Base-by-base conservation (phyloP, 805 yeast genomes). In the Soucietia sequanensis region DNA sequence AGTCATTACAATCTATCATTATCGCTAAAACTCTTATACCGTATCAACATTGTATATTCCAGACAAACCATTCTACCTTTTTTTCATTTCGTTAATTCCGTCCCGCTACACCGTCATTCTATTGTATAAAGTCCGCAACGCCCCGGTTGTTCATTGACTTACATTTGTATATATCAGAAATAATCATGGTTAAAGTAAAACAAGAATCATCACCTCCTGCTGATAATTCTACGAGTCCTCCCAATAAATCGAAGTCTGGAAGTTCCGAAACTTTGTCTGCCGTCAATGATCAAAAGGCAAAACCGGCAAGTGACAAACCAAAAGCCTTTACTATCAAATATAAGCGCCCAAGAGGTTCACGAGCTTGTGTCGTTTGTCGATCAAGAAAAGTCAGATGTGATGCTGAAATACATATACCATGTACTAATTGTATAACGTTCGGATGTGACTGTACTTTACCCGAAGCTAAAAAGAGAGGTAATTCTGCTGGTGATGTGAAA, bases 371-470 rank as follows among this genome's bases (percentile, higher is more conserved):
- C 26, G 83, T 84, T n/a, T 85, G 93, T 51, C 79, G 87, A 35
- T 73, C 81, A 6, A 66, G 93, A 23, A 84, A 84, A 48, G 93
- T 84, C n/a, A 73, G 89, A 23, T 84, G 95, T 60, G 87, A 81
- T 50, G 85, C 83, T 9, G 82, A 66, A 41, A 66, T 67, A 26
- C 72, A 65, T 44, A 66, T 66, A 12, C 74, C 74, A 3, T 67
- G 72, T 41, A 56, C 62, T 12, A 83, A 83, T 55, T 83, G 91
- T 52, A 67, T 75, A 23, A 80, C 84, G 3, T 83, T 81, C 56
- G 81, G 84, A 6, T 75, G 86, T 48, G 86, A 80, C 33, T 86
- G 90, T 60, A 63, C 66, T 22, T 68, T 83, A 33, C 90, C 89
- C 1, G 83, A 76, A 43, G 73, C 70, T 19, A 79, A 68, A 49